These are phyloP conservation scores for Echinosophora koreensis DNA, from an alignment of 306 rosid genomes.

Conservation along the genomic window DNA sequence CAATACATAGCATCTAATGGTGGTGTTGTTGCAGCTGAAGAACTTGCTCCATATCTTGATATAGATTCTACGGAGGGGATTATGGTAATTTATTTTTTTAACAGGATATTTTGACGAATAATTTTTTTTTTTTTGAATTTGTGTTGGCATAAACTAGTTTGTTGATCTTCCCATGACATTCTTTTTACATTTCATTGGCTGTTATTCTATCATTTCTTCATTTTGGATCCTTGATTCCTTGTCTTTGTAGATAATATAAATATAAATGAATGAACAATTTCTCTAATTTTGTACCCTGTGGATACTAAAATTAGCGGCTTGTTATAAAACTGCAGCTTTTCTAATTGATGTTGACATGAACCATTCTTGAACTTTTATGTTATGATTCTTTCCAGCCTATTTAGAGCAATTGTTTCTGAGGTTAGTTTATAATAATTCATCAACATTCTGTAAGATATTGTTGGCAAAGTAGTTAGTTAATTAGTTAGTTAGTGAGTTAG, in stretches of 20 bases:
- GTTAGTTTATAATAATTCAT: background rate
- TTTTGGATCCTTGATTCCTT: background rate
- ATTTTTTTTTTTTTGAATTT: background rate
- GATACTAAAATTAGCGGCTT: background rate
- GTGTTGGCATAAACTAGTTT: conserved; percentile 17
- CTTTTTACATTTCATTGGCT: background rate
- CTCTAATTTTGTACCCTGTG: conserved; percentile 1
- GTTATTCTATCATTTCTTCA: background rate
- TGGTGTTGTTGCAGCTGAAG: conserved; percentile 97
- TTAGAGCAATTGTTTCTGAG: background rate
- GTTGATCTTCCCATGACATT: conserved; percentile 16
- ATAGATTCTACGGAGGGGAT: conserved; percentile 58
- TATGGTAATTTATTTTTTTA: conserved; percentile 55
- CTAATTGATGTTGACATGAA: background rate
- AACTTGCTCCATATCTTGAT: conserved; percentile 95
- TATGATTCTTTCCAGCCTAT: background rate
- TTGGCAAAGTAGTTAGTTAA: too few species aligned
- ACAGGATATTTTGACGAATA: conserved; percentile 13
- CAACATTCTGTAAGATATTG: background rate
- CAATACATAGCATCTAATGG: conserved; percentile 91
- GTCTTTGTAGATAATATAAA: background rate
- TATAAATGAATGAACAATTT: background rate
- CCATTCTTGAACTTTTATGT: background rate
- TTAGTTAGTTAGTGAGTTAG: too few species aligned
- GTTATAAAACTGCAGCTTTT: background rate